These are phyloP conservation scores for Kodamaea sp. DNA, from an alignment of 1,139 yeast species.

Conservation along the genomic window DNA sequence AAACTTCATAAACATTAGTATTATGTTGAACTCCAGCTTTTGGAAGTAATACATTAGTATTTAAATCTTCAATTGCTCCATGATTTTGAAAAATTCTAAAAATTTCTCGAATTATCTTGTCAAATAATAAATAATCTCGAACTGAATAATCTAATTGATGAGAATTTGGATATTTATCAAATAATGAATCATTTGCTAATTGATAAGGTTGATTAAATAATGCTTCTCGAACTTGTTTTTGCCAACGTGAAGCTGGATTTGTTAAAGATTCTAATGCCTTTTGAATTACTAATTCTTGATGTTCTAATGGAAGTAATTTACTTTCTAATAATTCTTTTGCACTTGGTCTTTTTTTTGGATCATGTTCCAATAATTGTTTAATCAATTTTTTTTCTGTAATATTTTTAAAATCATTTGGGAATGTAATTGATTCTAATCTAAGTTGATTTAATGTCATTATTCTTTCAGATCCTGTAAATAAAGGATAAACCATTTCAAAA, in stretches of 20 bases:
- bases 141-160: conserved; percentile 21
- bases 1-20: conserved; percentile 66
- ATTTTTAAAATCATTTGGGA: conserved; percentile 65
- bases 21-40: conserved; percentile 68
- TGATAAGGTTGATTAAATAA: conserved; percentile 80
- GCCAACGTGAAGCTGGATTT: conserved; percentile 92
- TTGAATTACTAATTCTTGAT: conserved; percentile 83
- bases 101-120: conserved; percentile 54
- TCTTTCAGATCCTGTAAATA: conserved; percentile 91
- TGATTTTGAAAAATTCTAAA: conserved; percentile 64
- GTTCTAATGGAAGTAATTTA: conserved; percentile 82
- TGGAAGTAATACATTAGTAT: conserved; percentile 60
- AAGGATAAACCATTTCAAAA: conserved; percentile 86
- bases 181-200: conserved; percentile 76
- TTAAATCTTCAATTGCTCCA: conserved; percentile 78
- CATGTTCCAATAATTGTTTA: conserved; percentile 63
- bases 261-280: conserved; percentile 83
- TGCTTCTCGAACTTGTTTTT: conserved; percentile 83
- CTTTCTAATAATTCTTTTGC: conserved; percentile 73
- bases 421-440: conserved; percentile 54
- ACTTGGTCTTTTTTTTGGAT: conserved; percentile 71
- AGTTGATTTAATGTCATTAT: conserved; percentile 63
- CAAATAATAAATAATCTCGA: conserved; percentile 42
- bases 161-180: conserved; percentile 47
- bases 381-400: conserved; percentile 65